Base-by-base conservation (phyloP, 805 yeast species). In the Lachancea thermotolerans region DNA sequence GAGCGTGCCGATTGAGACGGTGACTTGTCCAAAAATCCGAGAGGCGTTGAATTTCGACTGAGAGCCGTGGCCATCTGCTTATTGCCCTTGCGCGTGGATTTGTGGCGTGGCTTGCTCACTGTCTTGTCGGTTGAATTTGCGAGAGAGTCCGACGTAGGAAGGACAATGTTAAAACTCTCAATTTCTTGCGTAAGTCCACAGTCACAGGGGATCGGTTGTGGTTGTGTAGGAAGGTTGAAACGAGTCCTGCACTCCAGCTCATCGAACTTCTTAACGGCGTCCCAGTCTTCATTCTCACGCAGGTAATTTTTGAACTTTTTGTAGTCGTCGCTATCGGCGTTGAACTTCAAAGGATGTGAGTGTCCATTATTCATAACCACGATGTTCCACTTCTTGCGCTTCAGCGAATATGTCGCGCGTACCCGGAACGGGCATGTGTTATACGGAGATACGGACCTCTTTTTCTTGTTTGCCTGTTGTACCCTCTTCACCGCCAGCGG, bases 391-490 rank as follows among this genome's bases (percentile, higher is more conserved):
- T 67, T 64, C 47, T 70, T 65, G 31, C 74, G 68, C 49, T 79
- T 65, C 10, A 75, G 51, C 1, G 81, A 74, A 54, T 66, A 79
- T 51, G 81, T 79, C 2, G 86, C 86, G 44, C 88, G 61, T 36
- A 81, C 71, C 57, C 82, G 68, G 55, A 81, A 81, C 2, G 86
- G 86, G 55, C 87, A 81, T 17, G 70, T 68, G 11, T 66, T 65
- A 43, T 58, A 64, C 44, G 63, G 54, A 15, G 67, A 60, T 2
- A 61, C 65, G 2, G 57, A 47, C 37, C 68, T 51, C 44, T 60
- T 60, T 45, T 59, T 60, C 49, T 55, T 60, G 42, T 14, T 35
- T 10, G 43, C 33, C 33, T 37, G 37, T 10, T 31, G 37, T 28
- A 34, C 14, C 39, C 46, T 11, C 28, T 44, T 39, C 32, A 30